These are phyloP conservation scores for Solanum piurae DNA, from an alignment of 257 asterid species.

Conservation along the genomic window DNA sequence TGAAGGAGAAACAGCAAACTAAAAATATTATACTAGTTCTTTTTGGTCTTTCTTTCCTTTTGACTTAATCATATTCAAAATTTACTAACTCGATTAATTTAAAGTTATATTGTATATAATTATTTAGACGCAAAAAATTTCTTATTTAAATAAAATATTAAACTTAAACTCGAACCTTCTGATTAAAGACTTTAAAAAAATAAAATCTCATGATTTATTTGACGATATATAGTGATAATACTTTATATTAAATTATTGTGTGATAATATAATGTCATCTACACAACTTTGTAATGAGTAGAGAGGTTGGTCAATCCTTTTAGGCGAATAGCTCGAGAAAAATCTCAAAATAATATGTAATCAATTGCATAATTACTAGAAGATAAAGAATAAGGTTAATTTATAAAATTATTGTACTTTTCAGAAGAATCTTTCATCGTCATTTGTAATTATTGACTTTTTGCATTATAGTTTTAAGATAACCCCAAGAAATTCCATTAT, in stretches of 20 bases:
- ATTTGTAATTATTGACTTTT: conserved; percentile 5
- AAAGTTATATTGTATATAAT: accelerated
- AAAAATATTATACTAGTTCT: background rate
- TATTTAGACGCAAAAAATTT: background rate
- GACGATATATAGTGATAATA: background rate
- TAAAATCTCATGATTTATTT: background rate
- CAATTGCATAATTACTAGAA: background rate
- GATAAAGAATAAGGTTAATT: background rate
- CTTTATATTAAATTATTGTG: background rate
- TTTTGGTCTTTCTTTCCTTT: background rate
- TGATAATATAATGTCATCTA: background rate
- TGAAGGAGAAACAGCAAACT: background rate
- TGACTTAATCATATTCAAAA: background rate
- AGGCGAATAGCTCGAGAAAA: conserved; percentile 41
- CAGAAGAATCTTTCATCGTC: conserved; percentile 20
- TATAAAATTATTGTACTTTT: background rate
- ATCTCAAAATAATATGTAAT: conserved; percentile 6
- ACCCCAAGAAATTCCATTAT: background rate
- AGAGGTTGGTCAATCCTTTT: conserved; percentile 21
- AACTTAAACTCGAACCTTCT: background rate
- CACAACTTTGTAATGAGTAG: conserved; percentile 1
- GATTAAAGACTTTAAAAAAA: background rate
- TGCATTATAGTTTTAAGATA: background rate
- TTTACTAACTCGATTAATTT: background rate
- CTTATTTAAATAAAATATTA: background rate